A percentile compares a stretch with the other conserved stretches of the same genome.
phyloP scores from a whole-genome alignment of 768 basidiomycete genomes.

The Boletus sp. region DNA sequence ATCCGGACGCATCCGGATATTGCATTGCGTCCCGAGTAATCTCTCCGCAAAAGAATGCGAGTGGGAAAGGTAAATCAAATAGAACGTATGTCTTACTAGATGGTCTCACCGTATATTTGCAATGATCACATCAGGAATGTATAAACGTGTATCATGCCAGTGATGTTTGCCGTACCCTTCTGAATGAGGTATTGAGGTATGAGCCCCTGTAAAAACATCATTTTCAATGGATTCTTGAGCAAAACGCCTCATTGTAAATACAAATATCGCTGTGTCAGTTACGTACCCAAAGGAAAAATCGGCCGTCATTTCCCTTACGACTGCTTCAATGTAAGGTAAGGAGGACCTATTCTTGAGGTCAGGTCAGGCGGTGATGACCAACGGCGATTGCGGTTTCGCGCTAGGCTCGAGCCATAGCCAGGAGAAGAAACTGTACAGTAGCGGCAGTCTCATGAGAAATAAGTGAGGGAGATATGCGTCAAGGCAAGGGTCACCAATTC shows the following conservation, averaged over 20 bases:
- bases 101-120: neutral
- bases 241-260: neutral
- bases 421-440: neutral
- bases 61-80: neutral
- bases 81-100: neutral
- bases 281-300: neutral
- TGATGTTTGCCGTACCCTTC: neutral
- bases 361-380: neutral
- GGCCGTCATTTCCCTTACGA: neutral
- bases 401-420: neutral
- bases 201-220: neutral
- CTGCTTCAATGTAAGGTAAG: neutral
- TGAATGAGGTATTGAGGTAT: neutral
- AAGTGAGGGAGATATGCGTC: neutral
- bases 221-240: neutral
- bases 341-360: neutral
- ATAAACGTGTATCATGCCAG: neutral
- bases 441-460: neutral
- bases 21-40: neutral
- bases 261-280: neutral
- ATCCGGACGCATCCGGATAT: neutral
- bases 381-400: neutral
- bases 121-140: neutral
- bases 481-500: neutral
- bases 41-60: neutral